These are phyloP conservation scores for Mortierella sp. DNA, from an alignment of 371 early-diverging fungal species.

Conservation along the genomic window DNA sequence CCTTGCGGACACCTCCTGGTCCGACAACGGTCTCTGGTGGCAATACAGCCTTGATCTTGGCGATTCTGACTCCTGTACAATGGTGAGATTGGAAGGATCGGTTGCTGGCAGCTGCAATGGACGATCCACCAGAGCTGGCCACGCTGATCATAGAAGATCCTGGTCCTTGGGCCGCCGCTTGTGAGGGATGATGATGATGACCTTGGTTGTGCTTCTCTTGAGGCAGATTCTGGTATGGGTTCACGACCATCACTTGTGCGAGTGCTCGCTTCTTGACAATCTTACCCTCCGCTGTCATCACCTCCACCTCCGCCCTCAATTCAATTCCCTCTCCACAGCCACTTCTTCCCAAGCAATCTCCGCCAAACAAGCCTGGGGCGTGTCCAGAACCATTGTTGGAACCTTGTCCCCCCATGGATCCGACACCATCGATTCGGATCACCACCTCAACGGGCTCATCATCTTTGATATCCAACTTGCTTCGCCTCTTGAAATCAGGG, in stretches of 20 bases:
- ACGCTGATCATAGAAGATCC: constrained; percentile 3
- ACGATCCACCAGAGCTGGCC: not conserved
- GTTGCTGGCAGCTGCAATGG: constrained; percentile 8
- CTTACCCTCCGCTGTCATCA: constrained; percentile 44
- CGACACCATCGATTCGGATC: constrained; percentile 41
- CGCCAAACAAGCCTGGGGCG: constrained; percentile 20
- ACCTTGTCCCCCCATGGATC: not conserved
- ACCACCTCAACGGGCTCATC: constrained; percentile 46
- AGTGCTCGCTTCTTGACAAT: constrained; percentile 35
- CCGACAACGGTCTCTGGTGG: constrained; percentile 40
- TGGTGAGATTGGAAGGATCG: constrained; percentile 21
- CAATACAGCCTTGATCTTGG: constrained; percentile 50
- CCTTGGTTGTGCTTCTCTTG: not conserved
- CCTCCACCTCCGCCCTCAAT: constrained; percentile 46
- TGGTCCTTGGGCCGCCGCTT: not conserved
- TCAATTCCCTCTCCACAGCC: constrained; percentile 46
- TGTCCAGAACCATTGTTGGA: not conserved
- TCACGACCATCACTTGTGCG: constrained; percentile 47
- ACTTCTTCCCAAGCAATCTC: constrained; percentile 31
- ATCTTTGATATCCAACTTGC: constrained; percentile 41
- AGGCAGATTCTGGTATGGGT: constrained; percentile 22
- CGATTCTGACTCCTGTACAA: constrained; percentile 44
- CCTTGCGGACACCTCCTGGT: constrained; percentile 38
- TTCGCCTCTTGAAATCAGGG: constrained; percentile 41
- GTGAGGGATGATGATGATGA: not conserved